Conservation (phyloP, 805 yeast genomes). For the Yamadazyma ubonensis region DNA sequence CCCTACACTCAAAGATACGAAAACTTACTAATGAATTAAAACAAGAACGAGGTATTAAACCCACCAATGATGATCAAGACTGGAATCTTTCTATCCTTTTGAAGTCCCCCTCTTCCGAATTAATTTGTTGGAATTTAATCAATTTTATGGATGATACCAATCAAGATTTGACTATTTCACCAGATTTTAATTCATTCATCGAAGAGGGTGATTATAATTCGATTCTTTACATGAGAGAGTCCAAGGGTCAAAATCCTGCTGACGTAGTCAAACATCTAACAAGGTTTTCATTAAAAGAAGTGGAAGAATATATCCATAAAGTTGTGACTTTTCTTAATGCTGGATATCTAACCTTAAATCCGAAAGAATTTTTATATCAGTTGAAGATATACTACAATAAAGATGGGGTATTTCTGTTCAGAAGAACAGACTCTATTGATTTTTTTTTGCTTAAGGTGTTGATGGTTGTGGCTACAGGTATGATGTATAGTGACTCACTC, state of each 20-base stretch:
- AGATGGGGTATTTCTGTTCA: conserved; percentile 10
- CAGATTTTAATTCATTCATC: conserved; percentile 22
- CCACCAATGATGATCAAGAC: not conserved
- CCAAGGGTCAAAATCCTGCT: conserved; percentile 1
- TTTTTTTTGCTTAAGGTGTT: conserved; percentile 22
- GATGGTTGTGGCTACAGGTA: conserved; percentile 23
- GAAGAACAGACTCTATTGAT: conserved; percentile 7
- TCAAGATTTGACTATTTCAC: conserved; percentile 19
- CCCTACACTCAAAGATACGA: conserved; percentile 17
- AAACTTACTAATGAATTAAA: conserved; percentile 13
- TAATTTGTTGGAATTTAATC: conserved; percentile 25
- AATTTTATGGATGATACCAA: conserved; percentile 15
- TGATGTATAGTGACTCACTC: conserved; percentile 17
- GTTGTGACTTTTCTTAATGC: conserved; percentile 22
- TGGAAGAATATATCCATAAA: conserved; percentile 14
- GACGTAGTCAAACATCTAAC: not conserved
- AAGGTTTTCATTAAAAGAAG: not conserved
- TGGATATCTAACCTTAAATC: conserved; percentile 27
- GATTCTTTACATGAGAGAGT: conserved; percentile 7
- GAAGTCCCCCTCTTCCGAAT: conserved; percentile 26
- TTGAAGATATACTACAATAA: conserved; percentile 16
- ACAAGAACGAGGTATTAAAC: conserved; percentile 1
- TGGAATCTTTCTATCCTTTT: conserved; percentile 20
- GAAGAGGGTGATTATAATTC: conserved; percentile 25
- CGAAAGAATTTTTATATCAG: conserved; percentile 17